A percentile compares a stretch with the other conserved stretches of the same genome.
Conservation (phyloP, 768 basidiomycete species). For the Lactifluus rugatus region DNA sequence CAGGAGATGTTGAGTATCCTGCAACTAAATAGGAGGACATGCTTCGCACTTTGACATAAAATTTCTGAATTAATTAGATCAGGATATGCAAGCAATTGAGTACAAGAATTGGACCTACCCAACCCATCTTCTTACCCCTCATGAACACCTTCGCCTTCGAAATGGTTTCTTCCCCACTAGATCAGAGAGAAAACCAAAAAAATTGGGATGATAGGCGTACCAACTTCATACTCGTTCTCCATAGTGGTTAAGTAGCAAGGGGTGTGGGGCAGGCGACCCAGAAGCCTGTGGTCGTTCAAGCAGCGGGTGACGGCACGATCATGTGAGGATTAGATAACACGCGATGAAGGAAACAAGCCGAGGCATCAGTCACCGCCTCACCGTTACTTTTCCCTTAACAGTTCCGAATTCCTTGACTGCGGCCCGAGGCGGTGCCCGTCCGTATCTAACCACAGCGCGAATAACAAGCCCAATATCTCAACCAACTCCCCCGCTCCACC, state of each 20-base stretch:
- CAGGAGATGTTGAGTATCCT: neutral
- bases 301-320: slow-evolving; percentile 1
- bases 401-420: neutral
- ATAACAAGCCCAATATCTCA: neutral
- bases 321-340: slow-evolving; percentile 16
- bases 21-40: neutral
- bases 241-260: neutral
- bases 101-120: slow-evolving; percentile 6
- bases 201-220: neutral
- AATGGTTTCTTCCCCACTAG: slow-evolving; percentile 7
- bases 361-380: too few relatives aligned
- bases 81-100: neutral
- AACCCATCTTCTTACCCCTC: slow-evolving; percentile 18
- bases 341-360: neutral
- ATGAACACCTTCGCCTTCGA: slow-evolving; percentile 20
- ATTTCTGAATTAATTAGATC: slow-evolving; percentile 11
- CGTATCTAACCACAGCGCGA: neutral
- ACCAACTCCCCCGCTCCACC: neutral
- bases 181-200: neutral
- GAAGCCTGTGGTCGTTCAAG: neutral
- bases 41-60: slow-evolving; percentile 12
- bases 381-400: neutral
- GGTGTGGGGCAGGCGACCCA: neutral
- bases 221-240: slow-evolving; percentile 20
- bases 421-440: neutral